Evolutionary conservation across 768 basidiomycete genomes (phyloP), one percentile per base, ranked within the genome.

Genomic region (Lanmaoa rubissima): DNA sequence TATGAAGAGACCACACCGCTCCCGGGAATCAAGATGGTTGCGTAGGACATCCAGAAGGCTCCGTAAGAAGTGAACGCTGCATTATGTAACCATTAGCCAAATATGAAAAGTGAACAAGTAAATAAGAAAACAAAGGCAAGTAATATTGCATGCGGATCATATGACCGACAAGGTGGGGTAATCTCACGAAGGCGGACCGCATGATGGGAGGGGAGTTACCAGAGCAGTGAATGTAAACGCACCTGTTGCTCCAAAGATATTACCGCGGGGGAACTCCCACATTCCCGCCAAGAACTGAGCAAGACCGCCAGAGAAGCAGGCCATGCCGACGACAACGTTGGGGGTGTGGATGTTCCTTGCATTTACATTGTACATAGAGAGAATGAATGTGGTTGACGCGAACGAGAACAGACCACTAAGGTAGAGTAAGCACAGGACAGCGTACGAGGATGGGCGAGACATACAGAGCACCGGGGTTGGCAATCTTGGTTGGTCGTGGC

Each of bases 41-140:
- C 90, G 48, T 83, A 94, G 5, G 91, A 91, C 75, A 94, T 76
- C 92, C 92, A 94, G 79, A 94, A 94, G 3, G 85, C 88, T 24
- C 92, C 92, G 58, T 88, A 94, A 1, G 87, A 87, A 0, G 83
- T 78, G 78, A 93, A 94, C 0, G 90, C 91, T 87, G 59, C 26
- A 4, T 31, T 31, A 8, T 31, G 5, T 16, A 5, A 48, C 2
- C 34, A 3, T 59, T 8, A 63, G 55, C 41, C 54, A 52, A 42
- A 36, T 11, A 13, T 9, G 5, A 32, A 39, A 13, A 24, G 11
- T 32, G 17, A 31, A 24, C 3, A 42, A 31, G 14, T 4, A 14
- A 57, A 61, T 45, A 24, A 31, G 8, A 39, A 44, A 40, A 21
- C 2, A 13, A 32, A 32, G 17, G 13, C 13, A 21, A n/a, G 12